Conservation (phyloP, 129 eudicot genomes). For the Silybum marianum region DNA sequence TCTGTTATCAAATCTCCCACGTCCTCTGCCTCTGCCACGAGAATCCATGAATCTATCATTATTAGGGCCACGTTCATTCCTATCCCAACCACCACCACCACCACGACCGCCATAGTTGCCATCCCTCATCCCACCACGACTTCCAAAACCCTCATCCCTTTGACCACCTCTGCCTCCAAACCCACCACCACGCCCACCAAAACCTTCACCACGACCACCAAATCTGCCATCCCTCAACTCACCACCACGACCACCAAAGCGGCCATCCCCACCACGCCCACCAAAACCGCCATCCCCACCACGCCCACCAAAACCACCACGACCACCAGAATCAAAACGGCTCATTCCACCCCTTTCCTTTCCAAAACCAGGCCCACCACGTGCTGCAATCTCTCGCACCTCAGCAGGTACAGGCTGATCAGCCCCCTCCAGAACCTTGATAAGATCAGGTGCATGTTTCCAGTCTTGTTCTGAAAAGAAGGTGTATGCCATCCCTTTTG, state of each 20-base stretch:
- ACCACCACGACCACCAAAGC: constrained; percentile 84
- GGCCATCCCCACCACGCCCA: constrained; percentile 52
- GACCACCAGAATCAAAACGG: constrained; percentile 58
- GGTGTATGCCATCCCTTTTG: constrained; percentile 84
- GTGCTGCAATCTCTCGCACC: constrained; percentile 74
- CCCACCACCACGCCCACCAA: constrained; percentile 43
- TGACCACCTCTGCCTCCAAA: constrained; percentile 26
- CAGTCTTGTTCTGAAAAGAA: constrained; percentile 93
- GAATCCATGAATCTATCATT: constrained; percentile 56
- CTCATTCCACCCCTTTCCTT: constrained; percentile 63
- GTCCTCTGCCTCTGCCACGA: constrained; percentile 66
- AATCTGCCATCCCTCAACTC: constrained; percentile 47
- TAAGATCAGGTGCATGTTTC: constrained; percentile 78
- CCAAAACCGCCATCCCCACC: constrained; percentile 57
- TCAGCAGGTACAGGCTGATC: constrained; percentile 79
- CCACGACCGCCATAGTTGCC: constrained; percentile 73
- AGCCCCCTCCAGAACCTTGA: constrained; percentile 89
- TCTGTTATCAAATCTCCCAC: constrained; percentile 64
- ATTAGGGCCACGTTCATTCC: constrained; percentile 52
- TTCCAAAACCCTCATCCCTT: constrained; percentile 44
- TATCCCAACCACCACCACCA: constrained; percentile 55
- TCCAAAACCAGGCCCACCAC: constrained; percentile 74
- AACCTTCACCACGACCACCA: constrained; percentile 47
- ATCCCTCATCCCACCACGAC: constrained; percentile 72
- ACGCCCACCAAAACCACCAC: constrained; percentile 61